A percentile compares a stretch with the other conserved stretches of the same genome.
Evolutionary conservation across 1,139 yeast species (phyloP).

Genomic region (Geotrichum reessii): DNA sequence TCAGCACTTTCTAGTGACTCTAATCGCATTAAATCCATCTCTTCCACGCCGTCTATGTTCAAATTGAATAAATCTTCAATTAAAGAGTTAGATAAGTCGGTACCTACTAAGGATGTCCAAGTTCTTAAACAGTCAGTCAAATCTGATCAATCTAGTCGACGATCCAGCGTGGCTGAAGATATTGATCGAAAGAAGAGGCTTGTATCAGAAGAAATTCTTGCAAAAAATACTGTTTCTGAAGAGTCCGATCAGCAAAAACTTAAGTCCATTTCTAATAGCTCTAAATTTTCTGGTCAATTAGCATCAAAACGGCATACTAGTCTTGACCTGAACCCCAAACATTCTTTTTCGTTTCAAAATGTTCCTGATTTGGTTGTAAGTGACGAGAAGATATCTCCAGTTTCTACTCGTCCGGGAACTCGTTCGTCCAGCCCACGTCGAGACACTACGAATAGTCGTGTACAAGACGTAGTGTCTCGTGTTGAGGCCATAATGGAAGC

Average conservation of each 20-base stretch:
- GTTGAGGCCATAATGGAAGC: conserved; percentile 14
- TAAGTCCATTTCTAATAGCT: background rate
- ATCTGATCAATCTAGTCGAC: too few relatives aligned
- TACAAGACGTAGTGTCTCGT: conserved; percentile 18
- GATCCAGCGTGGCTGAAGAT: conserved; percentile 7
- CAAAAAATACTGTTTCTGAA: background rate
- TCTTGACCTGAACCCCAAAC: background rate
- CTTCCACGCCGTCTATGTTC: background rate
- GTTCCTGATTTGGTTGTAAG: conserved; percentile 5
- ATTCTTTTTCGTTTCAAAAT: background rate
- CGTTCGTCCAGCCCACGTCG: conserved; percentile 18
- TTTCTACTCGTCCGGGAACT: conserved; percentile 8
- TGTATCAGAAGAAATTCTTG: background rate
- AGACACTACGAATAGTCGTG: conserved; percentile 12
- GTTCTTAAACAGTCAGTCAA: background rate
- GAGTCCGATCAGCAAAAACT: background rate
- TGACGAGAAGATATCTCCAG: conserved; percentile 6
- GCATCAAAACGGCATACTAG: background rate
- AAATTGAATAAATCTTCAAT: background rate
- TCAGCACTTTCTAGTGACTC: conserved; percentile 2
- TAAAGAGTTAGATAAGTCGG: background rate
- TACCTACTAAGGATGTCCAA: background rate
- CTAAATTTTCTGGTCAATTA: background rate
- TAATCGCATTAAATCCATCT: background rate
- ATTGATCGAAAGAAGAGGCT: background rate